These are phyloP conservation scores for Polygonum aviculare DNA, from an alignment of 148 eudicot species.

Conservation along the genomic window DNA sequence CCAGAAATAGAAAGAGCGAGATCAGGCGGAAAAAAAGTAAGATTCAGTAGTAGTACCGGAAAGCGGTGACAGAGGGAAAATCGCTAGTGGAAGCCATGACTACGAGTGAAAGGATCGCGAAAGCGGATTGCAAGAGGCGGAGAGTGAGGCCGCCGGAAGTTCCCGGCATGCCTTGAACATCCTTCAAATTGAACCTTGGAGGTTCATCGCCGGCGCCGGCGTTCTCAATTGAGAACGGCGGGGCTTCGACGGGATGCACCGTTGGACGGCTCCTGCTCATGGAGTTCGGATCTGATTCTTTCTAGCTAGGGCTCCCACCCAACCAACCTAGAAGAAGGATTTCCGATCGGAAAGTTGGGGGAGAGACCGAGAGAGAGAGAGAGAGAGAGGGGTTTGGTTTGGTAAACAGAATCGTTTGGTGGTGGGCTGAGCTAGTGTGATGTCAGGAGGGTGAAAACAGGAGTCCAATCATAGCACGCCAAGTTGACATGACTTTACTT, in stretches of 20 bases:
- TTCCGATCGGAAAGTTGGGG: neutral
- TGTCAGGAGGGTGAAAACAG: neutral
- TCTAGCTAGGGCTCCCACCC: neutral
- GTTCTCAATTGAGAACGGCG: constrained; percentile 11
- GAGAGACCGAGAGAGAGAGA: neutral
- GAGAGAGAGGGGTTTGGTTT: neutral
- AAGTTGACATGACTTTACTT: neutral
- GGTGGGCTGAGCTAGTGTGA: neutral
- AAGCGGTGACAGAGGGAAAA: constrained; percentile 17
- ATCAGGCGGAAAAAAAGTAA: neutral
- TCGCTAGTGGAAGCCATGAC: constrained; percentile 20
- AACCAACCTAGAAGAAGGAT: neutral
- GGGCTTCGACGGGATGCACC: constrained; percentile 19
- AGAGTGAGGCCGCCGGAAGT: constrained; percentile 16
- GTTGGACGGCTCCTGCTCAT: constrained; percentile 17
- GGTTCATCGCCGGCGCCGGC: constrained; percentile 5
- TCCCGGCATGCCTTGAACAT: constrained; percentile 21
- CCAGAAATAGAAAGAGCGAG: neutral
- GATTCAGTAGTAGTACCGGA: constrained; percentile 7
- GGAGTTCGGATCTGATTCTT: neutral
- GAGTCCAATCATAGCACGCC: neutral
- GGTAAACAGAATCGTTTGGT: constrained; percentile 7
- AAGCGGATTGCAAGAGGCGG: constrained; percentile 13
- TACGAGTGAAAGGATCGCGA: constrained; percentile 10
- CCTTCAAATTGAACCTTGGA: constrained; percentile 12